Base-by-base conservation (phyloP, 768 basidiomycete species). In the Rhodotorula paludigena region DNA sequence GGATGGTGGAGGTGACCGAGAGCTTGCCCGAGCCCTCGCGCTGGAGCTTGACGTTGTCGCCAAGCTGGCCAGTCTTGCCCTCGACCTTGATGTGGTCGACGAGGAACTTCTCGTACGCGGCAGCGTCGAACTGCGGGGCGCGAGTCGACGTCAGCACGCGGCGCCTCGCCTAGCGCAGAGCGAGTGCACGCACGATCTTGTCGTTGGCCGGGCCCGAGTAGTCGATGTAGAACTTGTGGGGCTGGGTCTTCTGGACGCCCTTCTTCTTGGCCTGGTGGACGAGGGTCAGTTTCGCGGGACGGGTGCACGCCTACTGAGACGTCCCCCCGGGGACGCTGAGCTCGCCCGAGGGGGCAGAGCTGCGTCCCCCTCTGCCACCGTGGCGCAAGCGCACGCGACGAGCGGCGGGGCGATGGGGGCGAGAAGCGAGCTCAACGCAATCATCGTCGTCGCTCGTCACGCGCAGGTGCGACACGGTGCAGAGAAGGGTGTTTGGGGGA, bases 21-120 rank as follows among this genome's bases (percentile, higher is more conserved):
- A 98, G 84, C 81, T 87, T 90, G 77, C 82, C 87, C 21, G 53
- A 23, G 92, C 92, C 89, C 81, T 94, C 90, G 66, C 90, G 87
- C 74, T 82, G 79, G 77, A 98, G 86, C 79, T 89, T 88, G 78
- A 99, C 83, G 74, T 82, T 87, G 57, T 98, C 94, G 49, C 89
- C 90, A 66, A 96, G 87, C 77, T 93, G 88, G 47, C 92, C 92
- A 57, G 88, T 83, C 83, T 92, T 92, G 53, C 89, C 89, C 63
- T 91, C 90, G 73, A 94, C 87, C 83, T 94, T 93, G 77, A 91
- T 89, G 75, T 89, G 88, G 81, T 93, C 92, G 76, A 92, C 89
- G 58, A 94, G 84, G 82, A 86, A 76, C 74, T 75, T 75, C 63
- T 75, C 71, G 72, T 68, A 76, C 12, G 74, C 74, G 35, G 75